A percentile compares a stretch with the other conserved stretches of the same genome.
Conservation (phyloP, 768 basidiomycete genomes). For the Psilocybe tampanensis region DNA sequence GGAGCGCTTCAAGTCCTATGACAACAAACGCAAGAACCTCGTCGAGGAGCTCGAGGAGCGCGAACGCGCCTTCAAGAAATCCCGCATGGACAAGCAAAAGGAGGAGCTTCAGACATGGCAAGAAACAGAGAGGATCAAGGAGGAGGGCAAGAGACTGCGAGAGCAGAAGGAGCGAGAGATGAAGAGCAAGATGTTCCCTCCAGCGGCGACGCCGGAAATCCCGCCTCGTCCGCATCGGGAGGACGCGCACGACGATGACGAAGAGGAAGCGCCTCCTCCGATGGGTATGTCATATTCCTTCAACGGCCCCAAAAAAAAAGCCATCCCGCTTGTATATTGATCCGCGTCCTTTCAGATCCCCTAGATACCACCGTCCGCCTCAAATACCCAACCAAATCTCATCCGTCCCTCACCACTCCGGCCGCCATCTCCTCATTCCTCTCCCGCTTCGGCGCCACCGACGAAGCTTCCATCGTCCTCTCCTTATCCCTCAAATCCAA, state of each 20-base stretch:
- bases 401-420: conserved; percentile 57
- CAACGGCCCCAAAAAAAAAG: neutral
- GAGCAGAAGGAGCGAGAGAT: conserved; percentile 66
- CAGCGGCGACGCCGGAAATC: neutral
- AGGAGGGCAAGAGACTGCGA: conserved; percentile 67
- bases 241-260: conserved; percentile 31
- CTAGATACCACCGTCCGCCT: conserved; percentile 78
- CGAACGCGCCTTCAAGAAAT: conserved; percentile 77
- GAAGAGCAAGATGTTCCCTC: conserved; percentile 43
- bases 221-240: too few relatives aligned
- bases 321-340: conserved; percentile 1
- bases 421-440: conserved; percentile 54
- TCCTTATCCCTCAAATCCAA: conserved; percentile 50
- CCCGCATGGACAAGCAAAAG: conserved; percentile 60
- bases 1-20: conserved; percentile 69
- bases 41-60: conserved; percentile 80
- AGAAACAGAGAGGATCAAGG: conserved; percentile 74
- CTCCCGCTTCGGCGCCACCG: conserved; percentile 61
- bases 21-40: conserved; percentile 72
- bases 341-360: conserved; percentile 38
- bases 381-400: conserved; percentile 63
- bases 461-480: conserved; percentile 66
- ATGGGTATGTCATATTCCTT: conserved; percentile 41
- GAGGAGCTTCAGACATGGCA: conserved; percentile 55
- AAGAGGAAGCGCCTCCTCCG: conserved; percentile 57